A percentile compares a stretch with the other conserved stretches of the same genome.
These are phyloP conservation scores for Ogataea angusta DNA, from an alignment of 805 yeast species.

Conservation along the genomic window DNA sequence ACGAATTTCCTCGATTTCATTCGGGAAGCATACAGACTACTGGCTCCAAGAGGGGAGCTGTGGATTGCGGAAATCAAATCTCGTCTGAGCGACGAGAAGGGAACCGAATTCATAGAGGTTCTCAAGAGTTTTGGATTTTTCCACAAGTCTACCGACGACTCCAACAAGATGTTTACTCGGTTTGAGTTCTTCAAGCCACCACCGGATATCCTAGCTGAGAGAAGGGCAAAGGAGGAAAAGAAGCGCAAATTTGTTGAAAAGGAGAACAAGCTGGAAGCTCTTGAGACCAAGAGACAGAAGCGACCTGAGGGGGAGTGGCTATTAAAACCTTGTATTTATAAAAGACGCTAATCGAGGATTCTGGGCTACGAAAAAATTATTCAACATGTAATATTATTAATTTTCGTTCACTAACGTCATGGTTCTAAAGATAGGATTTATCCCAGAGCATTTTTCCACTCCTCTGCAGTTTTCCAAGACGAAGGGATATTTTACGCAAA, in stretches of 20 bases:
- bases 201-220: slow-evolving; percentile 59
- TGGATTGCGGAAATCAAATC: slow-evolving; percentile 99
- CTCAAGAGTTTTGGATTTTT: slow-evolving; percentile 79
- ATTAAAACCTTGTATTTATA: slow-evolving; percentile 93
- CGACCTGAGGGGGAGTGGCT: slow-evolving; percentile 83
- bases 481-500: slow-evolving; percentile 51
- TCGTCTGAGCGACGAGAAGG: slow-evolving; percentile 72
- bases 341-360: slow-evolving; percentile 58
- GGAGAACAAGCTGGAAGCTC: slow-evolving; percentile 55
- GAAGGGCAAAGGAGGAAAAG: slow-evolving; percentile 58
- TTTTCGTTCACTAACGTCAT: slow-evolving; percentile 1
- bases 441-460: slow-evolving; percentile 91
- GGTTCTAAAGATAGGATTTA: slow-evolving; percentile 63
- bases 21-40: slow-evolving; percentile 80
- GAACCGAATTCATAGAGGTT: slow-evolving; percentile 76
- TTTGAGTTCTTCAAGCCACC: slow-evolving; percentile 93
- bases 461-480: slow-evolving; percentile 71
- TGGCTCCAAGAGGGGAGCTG: slow-evolving; percentile 87
- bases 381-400: no score
- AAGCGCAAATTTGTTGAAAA: slow-evolving; percentile 67
- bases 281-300: slow-evolving; percentile 50
- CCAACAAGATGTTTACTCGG: slow-evolving; percentile 89
- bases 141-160: slow-evolving; percentile 82
- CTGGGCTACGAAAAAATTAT: no score
- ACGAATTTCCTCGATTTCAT: slow-evolving; percentile 92